phyloP scores from a whole-genome alignment of 768 basidiomycete species.

The Porphyrellus cyaneotinctus region DNA sequence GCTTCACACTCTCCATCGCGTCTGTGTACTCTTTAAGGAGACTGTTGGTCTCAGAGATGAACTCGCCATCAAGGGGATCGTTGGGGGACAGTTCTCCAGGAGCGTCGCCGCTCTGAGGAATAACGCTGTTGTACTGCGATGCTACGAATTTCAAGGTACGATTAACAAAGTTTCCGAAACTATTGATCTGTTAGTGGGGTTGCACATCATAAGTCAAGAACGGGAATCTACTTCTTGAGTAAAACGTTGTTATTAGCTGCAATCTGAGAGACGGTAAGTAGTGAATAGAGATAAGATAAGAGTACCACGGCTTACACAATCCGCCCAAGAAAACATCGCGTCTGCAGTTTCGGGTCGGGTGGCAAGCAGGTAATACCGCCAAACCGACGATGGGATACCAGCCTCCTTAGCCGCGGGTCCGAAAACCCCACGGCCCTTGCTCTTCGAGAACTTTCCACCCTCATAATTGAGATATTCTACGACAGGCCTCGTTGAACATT shows the following conservation, averaged over 20 bases:
- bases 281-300: neutral
- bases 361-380: conserved; percentile 93
- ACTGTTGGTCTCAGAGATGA: conserved; percentile 74
- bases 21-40: conserved; percentile 77
- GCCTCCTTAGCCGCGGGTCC: conserved; percentile 93
- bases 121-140: conserved; percentile 72
- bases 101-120: conserved; percentile 75
- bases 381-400: conserved; percentile 89
- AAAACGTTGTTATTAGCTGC: conserved; percentile 90
- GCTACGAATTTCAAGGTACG: conserved; percentile 89
- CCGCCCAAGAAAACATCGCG: conserved; percentile 95
- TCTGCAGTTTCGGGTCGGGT: conserved; percentile 92
- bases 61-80: conserved; percentile 64
- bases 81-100: conserved; percentile 68
- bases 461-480: conserved; percentile 97
- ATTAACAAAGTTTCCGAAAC: conserved; percentile 98
- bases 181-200: conserved; percentile 24
- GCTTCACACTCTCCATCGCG: conserved; percentile 87
- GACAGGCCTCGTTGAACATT: neutral
- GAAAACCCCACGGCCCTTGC: conserved; percentile 93
- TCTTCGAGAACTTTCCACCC: conserved; percentile 98
- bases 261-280: conserved; percentile 46
- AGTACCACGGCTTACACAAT: conserved; percentile 58
- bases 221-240: conserved; percentile 73
- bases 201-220: neutral